A percentile compares a stretch with the other conserved stretches of the same genome.
phyloP scores from a whole-genome alignment of 23 red algal genomes.

The Gracilaria caudata region DNA sequence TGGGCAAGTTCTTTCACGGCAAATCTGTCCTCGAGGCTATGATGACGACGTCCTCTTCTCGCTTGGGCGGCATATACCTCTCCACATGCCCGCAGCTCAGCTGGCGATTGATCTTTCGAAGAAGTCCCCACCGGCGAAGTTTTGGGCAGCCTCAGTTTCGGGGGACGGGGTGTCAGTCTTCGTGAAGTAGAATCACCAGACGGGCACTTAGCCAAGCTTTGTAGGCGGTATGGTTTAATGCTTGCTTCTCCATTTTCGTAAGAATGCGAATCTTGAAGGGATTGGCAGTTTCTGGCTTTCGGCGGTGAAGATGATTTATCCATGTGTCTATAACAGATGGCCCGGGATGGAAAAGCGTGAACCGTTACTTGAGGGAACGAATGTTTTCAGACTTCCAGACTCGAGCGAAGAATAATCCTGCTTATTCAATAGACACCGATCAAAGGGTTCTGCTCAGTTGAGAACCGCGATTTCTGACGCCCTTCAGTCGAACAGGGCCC shows the following conservation, averaged over 20 bases:
- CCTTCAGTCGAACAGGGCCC: neutral
- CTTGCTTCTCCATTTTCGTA: neutral
- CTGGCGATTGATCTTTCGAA: neutral
- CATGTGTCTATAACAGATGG: neutral
- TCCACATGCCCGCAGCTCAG: conserved; percentile 6
- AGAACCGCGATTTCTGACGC: neutral
- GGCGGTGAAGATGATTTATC: neutral
- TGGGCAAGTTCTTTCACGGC: conserved; percentile 12
- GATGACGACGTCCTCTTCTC: conserved; percentile 21
- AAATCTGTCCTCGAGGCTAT: conserved; percentile 32
- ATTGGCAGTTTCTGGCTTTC: neutral
- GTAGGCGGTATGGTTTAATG: neutral
- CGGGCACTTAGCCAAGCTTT: neutral
- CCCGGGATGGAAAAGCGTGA: neutral
- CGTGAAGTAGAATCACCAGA: neutral
- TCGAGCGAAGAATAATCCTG: neutral
- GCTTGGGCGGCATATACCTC: conserved; percentile 10
- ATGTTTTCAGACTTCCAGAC: neutral
- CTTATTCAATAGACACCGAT: neutral
- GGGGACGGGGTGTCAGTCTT: neutral
- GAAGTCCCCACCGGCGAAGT: neutral
- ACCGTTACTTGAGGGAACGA: neutral
- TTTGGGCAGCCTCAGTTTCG: neutral
- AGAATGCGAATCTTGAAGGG: conserved; percentile 5
- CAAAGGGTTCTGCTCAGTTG: neutral